Base-by-base conservation (phyloP, 805 yeast species). In the Wickerhamomyces sydowiorum region DNA sequence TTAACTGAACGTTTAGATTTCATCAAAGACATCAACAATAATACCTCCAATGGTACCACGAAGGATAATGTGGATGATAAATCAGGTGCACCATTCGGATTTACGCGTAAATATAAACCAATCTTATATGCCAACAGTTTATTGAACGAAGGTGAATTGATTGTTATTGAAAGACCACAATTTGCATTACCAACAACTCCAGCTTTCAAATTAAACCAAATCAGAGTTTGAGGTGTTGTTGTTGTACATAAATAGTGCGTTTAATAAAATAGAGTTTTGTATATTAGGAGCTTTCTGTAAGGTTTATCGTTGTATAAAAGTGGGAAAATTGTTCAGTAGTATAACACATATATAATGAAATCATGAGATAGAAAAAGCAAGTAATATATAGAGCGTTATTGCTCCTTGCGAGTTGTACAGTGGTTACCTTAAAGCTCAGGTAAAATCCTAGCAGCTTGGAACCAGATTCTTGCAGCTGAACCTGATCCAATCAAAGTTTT, bases 111-210 rank as follows among this genome's bases (percentile, higher is more conserved):
- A 54, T 90, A 86, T 61, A 76, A 80, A 52, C 85, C 91, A 17
- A 64, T 89, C 28, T 64, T 90, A 44, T 73, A 66, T 48, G 89
- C 80, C 12, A 82, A 71, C 20, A 61, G 66, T 21, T 67, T 87
- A 46, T 70, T 74, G 43, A 60, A 66, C 2, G 60, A 57, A 17
- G 63, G 70, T 15, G 90, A 82, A 49, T 60, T 90, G 39, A 70
- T 86, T 4, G 76, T 90, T 23, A 76, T 88, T 31, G 97, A 90
- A 60, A 74, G 89, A 60, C 91, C 93, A 5, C 65, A 75, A 39
- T 73, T 72, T 52, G 72, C 79, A 36, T 64, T 75, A 44, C 72
- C 79, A 23, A 62, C 74, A 41, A 68, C 79, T 18, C 77, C 85
- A 34, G 89, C 91, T 39, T 85, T 82, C 62, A 73, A 77, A 47